Percentiles rank a stretch among this genome's conserved stretches.
Conservation (phyloP, 108 stramenopile species). For the Bacterosira constricta region DNA sequence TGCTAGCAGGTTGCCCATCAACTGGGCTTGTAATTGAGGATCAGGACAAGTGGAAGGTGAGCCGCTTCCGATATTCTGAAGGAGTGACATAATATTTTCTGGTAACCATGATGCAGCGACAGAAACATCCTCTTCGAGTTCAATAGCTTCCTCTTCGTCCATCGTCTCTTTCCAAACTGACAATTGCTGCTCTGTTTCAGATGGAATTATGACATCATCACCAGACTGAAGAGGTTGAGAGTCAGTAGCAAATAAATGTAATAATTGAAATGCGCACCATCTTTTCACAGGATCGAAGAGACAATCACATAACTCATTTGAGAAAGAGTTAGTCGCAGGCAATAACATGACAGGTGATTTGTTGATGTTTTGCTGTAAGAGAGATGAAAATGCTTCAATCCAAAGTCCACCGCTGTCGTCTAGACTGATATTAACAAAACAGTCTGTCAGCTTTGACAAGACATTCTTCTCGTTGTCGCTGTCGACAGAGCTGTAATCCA, state of each 20-base stretch:
- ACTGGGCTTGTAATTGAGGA: slow-evolving; percentile 31
- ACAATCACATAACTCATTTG: slow-evolving; percentile 37
- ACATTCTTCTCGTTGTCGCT: slow-evolving; percentile 21
- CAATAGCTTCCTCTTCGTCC: slow-evolving; percentile 65
- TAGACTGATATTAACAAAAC: slow-evolving; percentile 15
- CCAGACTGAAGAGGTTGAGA: slow-evolving; percentile 27
- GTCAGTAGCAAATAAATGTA: slow-evolving; percentile 44
- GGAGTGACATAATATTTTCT: slow-evolving; percentile 45
- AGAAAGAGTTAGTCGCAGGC: slow-evolving; percentile 27
- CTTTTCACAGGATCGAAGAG: slow-evolving; percentile 55
- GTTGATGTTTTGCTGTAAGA: slow-evolving; percentile 6
- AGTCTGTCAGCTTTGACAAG: slow-evolving; percentile 22
- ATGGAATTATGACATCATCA: slow-evolving; percentile 37
- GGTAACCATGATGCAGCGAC: slow-evolving; percentile 67
- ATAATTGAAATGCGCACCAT: slow-evolving; percentile 56
- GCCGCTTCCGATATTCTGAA: slow-evolving; percentile 54
- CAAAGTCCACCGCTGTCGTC: slow-evolving; percentile 7
- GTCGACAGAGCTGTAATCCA: slow-evolving; percentile 23
- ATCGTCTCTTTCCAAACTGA: slow-evolving; percentile 56
- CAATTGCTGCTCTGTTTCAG: slow-evolving; percentile 37
- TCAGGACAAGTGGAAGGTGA: slow-evolving; percentile 7
- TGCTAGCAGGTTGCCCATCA: slow-evolving; percentile 54
- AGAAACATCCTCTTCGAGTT: slow-evolving; percentile 71
- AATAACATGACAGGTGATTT: slow-evolving; percentile 3
- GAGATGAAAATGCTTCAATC: slow-evolving; percentile 29